Evolutionary conservation across 495 filamentous ascomycete species (phyloP), one percentile per base, ranked within the genome.

Genomic region (Aspergillus hancockii): DNA sequence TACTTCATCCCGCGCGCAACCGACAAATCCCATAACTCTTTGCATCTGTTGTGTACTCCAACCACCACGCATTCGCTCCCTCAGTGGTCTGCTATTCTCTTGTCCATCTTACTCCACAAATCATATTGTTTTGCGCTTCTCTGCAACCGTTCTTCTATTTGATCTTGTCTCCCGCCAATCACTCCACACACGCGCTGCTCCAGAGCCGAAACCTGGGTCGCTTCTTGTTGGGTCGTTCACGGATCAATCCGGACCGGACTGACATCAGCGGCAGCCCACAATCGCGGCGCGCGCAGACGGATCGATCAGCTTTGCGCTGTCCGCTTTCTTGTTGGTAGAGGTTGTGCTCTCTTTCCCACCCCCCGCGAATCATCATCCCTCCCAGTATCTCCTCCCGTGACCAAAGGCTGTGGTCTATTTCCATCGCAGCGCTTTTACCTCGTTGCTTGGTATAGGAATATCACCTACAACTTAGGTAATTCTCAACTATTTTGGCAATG

Each of bases 251-350:
- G 66, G 61, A 31, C 50, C 62, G 67, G 58, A 63, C 63, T 71
- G 68, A 71, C 70, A 73, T 74, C 67, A 71, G 71, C 60, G 67
- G 65, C 69, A 62, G 61, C 62, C 58, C 62, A 63, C 68, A 55
- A 59, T 63, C 57, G 64, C 34, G 32, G 16, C 22, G 36, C 52
- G 34, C 23, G 53, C 41, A 21, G 55, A 36, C 13, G 31, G 25
- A 45, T 2, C 21, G 25, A 45, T 2, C 21, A 47, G 43, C 43
- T 53, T 53, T 38, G 6, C 28, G 49, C 49, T 50, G 41, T 51
- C 62, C 57, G 59, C 64, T 58, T 59, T 62, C 57, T 68, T 62
- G 68, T 70, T 75, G 72, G 70, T 64, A 67, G 58, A 63, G 31
- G 63, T 65, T 58, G 36, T 54, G 53, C 60, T 57, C 45, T 52